These are phyloP conservation scores for Pseudogymnoascus sp. DNA, from an alignment of 2,329 filamentous ascomycete genomes.

Conservation along the genomic window DNA sequence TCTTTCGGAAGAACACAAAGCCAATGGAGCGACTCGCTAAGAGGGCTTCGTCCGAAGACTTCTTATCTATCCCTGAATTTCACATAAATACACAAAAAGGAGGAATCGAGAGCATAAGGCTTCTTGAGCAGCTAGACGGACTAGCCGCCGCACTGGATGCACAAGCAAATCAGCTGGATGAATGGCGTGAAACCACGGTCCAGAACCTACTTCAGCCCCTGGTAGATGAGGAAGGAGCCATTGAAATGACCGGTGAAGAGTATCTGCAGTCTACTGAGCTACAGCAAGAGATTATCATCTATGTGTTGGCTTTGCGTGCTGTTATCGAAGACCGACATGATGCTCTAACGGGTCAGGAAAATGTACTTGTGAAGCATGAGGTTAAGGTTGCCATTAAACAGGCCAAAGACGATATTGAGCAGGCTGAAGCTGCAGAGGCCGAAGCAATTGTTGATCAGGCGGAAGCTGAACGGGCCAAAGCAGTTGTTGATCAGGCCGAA, in stretches of 20 bases:
- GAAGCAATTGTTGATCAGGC: slow-evolving; percentile 12
- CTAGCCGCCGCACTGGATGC: slow-evolving; percentile 59
- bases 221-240: slow-evolving; percentile 70
- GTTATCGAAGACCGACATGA: slow-evolving; percentile 71
- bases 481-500: slow-evolving; percentile 11
- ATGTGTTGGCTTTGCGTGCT: slow-evolving; percentile 68
- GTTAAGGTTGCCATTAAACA: slow-evolving; percentile 35
- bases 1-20: slow-evolving; percentile 46
- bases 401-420: neutral
- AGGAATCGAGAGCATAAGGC: slow-evolving; percentile 64
- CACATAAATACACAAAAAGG: slow-evolving; percentile 40
- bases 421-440: neutral
- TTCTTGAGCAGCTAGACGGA: slow-evolving; percentile 57
- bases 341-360: slow-evolving; percentile 67
- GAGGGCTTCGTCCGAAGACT: slow-evolving; percentile 43
- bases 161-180: slow-evolving; percentile 61
- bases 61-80: slow-evolving; percentile 56
- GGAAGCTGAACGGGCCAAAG: neutral
- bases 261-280: slow-evolving; percentile 79
- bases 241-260: slow-evolving; percentile 78
- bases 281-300: slow-evolving; percentile 83
- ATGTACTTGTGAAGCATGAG: slow-evolving; percentile 66
- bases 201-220: slow-evolving; percentile 64
- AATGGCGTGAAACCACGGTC: slow-evolving; percentile 67
- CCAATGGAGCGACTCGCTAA: slow-evolving; percentile 55